These are phyloP conservation scores for Prunus dulcis DNA, from an alignment of 306 rosid genomes.

Conservation along the genomic window DNA sequence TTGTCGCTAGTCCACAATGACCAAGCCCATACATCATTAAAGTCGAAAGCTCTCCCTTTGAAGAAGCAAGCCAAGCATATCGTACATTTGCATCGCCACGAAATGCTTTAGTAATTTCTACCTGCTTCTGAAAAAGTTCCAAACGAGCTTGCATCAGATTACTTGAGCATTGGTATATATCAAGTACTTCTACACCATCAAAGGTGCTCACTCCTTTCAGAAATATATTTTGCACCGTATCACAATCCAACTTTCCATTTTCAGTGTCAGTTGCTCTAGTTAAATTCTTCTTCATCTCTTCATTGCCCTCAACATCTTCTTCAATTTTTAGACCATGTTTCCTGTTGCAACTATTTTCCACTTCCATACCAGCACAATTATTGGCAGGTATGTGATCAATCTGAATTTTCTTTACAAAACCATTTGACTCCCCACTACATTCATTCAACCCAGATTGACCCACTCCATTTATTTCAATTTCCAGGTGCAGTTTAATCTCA, in stretches of 20 bases:
- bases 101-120: constrained; percentile 50
- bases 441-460: constrained; percentile 46
- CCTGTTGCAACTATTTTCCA: constrained; percentile 57
- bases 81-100: constrained; percentile 69
- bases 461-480: constrained; percentile 69
- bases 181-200: constrained; percentile 41
- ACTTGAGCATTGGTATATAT: constrained; percentile 45
- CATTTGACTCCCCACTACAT: constrained; percentile 82
- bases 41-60: constrained; percentile 52
- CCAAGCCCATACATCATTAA: constrained; percentile 66
- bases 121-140: constrained; percentile 79
- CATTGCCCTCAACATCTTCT: constrained; percentile 34
- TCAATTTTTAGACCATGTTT: constrained; percentile 31
- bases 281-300: constrained; percentile 27
- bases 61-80: constrained; percentile 79
- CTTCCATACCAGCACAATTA: constrained; percentile 37
- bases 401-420: constrained; percentile 35
- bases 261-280: constrained; percentile 31
- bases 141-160: constrained; percentile 43
- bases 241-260: constrained; percentile 41
- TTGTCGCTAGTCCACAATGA: constrained; percentile 46
- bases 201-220: constrained; percentile 42
- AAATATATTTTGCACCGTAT: constrained; percentile 58
- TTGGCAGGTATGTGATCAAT: constrained; percentile 38
- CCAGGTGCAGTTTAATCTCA: constrained; percentile 69